Conservation (phyloP, 1,284 basidiomycete genomes). For the Prillingera fragicola region DNA sequence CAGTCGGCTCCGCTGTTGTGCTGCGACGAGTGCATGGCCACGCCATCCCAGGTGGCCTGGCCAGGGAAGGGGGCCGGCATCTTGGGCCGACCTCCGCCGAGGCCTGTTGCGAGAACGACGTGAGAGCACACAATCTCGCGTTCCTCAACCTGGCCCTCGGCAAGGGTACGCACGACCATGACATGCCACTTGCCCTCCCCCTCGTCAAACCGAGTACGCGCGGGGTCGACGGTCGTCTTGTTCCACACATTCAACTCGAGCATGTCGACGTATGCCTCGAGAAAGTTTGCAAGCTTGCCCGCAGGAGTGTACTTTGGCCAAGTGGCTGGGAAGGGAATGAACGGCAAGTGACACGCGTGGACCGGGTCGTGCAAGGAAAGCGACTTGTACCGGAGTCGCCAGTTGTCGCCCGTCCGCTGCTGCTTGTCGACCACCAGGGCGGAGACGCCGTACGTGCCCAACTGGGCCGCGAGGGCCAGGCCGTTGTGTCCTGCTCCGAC, state of each 20-base stretch:
- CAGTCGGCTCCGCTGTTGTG: constrained; percentile 54
- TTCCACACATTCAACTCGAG: constrained; percentile 65
- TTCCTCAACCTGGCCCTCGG: constrained; percentile 44
- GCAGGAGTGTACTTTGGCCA: constrained; percentile 37
- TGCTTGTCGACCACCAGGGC: constrained; percentile 57
- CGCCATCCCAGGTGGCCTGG: constrained; percentile 56
- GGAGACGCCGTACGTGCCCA: constrained; percentile 55
- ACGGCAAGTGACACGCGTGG: constrained; percentile 41
- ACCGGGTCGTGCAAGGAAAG: constrained; percentile 62
- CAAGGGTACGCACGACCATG: constrained; percentile 47
- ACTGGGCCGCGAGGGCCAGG: constrained; percentile 56
- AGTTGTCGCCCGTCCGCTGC: constrained; percentile 56
- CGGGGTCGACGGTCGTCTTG: constrained; percentile 51
- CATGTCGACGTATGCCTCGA: constrained; percentile 60
- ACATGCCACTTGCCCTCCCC: constrained; percentile 56
- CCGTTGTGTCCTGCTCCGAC: constrained; percentile 64
- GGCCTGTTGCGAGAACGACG: constrained; percentile 57
- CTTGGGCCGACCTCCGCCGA: constrained; percentile 55
- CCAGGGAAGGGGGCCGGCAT: constrained; percentile 49
- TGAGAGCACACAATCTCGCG: constrained; percentile 52
- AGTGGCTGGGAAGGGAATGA: constrained; percentile 30
- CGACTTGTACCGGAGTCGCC: constrained; percentile 57
- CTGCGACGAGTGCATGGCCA: constrained; percentile 55
- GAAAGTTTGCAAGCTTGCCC: constrained; percentile 61
- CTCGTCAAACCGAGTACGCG: constrained; percentile 50